phyloP scores from a whole-genome alignment of 176 grass and related monocot species.

The Sorghum bicolor region DNA sequence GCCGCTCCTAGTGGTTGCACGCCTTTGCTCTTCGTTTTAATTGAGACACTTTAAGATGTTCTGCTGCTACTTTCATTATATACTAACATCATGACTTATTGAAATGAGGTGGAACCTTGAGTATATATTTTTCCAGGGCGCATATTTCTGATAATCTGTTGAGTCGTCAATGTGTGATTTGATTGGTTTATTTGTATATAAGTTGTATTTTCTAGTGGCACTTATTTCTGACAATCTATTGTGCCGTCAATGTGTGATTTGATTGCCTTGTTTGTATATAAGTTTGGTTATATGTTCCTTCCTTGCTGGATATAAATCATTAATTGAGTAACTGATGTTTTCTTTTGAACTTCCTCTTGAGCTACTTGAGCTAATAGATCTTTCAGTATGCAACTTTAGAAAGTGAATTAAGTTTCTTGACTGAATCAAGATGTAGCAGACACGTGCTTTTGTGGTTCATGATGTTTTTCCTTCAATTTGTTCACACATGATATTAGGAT shows the following conservation, averaged over 20 bases:
- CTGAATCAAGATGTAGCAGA: background rate
- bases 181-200: no score
- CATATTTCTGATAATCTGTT: background rate
- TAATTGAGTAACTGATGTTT: background rate
- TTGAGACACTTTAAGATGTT: background rate
- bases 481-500: background rate
- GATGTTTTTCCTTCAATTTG: background rate
- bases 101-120: background rate
- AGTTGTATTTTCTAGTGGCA: no score
- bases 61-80: background rate
- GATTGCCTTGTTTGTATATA: background rate
- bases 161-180: no score
- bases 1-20: background rate
- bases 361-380: background rate
- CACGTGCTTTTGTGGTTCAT: background rate
- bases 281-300: background rate
- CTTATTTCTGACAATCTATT: background rate
- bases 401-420: background rate
- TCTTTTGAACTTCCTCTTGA: background rate
- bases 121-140: background rate
- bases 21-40: background rate
- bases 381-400: background rate
- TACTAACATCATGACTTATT: background rate
- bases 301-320: background rate
- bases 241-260: background rate